A percentile compares a stretch with the other conserved stretches of the same genome.
phyloP scores from a whole-genome alignment of 2,329 filamentous ascomycete genomes.

The Fusarium sp. region DNA sequence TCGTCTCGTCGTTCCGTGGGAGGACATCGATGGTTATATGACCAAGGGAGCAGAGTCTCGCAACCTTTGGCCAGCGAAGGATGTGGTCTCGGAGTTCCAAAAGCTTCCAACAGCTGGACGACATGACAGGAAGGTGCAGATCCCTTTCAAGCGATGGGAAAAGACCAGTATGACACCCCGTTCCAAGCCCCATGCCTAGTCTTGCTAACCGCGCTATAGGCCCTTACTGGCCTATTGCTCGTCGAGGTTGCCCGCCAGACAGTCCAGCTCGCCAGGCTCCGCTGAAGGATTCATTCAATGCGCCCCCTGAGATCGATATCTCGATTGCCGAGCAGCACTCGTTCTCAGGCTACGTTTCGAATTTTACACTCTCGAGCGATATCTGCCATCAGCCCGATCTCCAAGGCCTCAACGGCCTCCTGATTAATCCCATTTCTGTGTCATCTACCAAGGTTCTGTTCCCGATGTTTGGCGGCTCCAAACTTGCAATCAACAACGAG shows the following conservation, averaged over 20 bases:
- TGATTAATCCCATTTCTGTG: constrained; percentile 73
- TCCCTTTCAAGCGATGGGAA: constrained; percentile 65
- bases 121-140: constrained; percentile 54
- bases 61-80: constrained; percentile 60
- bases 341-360: constrained; percentile 71
- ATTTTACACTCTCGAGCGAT: constrained; percentile 73
- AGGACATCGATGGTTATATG: constrained; percentile 71
- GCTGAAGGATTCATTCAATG: constrained; percentile 61
- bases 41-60: constrained; percentile 65
- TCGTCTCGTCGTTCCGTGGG: constrained; percentile 74
- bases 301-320: constrained; percentile 62
- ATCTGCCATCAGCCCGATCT: constrained; percentile 77
- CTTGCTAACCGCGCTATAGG: constrained; percentile 52
- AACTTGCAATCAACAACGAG: constrained; percentile 78
- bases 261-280: constrained; percentile 70
- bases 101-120: constrained; percentile 59
- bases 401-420: constrained; percentile 74
- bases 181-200: background rate
- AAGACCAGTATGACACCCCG: constrained; percentile 59
- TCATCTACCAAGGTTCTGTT: constrained; percentile 71
- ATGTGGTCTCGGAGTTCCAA: constrained; percentile 63
- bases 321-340: constrained; percentile 65
- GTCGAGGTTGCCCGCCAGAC: constrained; percentile 73
- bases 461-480: constrained; percentile 79
- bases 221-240: constrained; percentile 71